These are phyloP conservation scores for Pestalotiopsis sp. DNA, from an alignment of 2,329 filamentous ascomycete genomes.

Conservation along the genomic window DNA sequence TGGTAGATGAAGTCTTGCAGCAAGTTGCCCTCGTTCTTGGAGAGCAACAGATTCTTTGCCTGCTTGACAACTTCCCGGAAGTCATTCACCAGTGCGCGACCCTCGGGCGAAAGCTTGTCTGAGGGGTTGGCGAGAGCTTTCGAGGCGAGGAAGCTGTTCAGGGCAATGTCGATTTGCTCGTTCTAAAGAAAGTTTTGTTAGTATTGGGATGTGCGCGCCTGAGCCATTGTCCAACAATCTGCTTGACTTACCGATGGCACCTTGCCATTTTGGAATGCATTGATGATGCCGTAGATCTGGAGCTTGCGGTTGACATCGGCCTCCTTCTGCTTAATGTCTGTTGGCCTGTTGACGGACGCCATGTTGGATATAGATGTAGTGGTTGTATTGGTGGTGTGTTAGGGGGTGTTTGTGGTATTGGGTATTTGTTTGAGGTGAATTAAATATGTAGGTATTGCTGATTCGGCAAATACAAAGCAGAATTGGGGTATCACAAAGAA, in stretches of 20 bases:
- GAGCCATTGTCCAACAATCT: neutral
- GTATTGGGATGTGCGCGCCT: neutral
- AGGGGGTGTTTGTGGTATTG: neutral
- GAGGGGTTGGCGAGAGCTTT: slow-evolving; percentile 71
- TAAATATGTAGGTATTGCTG: neutral
- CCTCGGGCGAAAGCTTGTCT: slow-evolving; percentile 78
- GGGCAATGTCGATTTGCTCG: slow-evolving; percentile 90
- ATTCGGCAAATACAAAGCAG: neutral
- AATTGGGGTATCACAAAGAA: slow-evolving; percentile 14
- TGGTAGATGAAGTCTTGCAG: slow-evolving; percentile 98
- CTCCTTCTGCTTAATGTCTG: slow-evolving; percentile 76
- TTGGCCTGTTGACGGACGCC: slow-evolving; percentile 70
- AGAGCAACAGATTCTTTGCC: slow-evolving; percentile 78
- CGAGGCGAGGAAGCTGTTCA: slow-evolving; percentile 84
- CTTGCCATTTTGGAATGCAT: slow-evolving; percentile 86
- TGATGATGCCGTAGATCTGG: slow-evolving; percentile 88
- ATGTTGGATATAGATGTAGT: slow-evolving; percentile 19
- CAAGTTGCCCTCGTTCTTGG: slow-evolving; percentile 94
- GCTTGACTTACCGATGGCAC: slow-evolving; percentile 73
- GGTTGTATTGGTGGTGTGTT: neutral
- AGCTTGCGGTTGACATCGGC: slow-evolving; percentile 90
- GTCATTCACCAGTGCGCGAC: slow-evolving; percentile 76
- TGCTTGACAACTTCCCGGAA: slow-evolving; percentile 79
- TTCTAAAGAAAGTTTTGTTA: slow-evolving; percentile 57
- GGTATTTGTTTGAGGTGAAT: neutral